phyloP scores from a whole-genome alignment of 352 stramenopile species.

The Phytopythium sindhum region DNA sequence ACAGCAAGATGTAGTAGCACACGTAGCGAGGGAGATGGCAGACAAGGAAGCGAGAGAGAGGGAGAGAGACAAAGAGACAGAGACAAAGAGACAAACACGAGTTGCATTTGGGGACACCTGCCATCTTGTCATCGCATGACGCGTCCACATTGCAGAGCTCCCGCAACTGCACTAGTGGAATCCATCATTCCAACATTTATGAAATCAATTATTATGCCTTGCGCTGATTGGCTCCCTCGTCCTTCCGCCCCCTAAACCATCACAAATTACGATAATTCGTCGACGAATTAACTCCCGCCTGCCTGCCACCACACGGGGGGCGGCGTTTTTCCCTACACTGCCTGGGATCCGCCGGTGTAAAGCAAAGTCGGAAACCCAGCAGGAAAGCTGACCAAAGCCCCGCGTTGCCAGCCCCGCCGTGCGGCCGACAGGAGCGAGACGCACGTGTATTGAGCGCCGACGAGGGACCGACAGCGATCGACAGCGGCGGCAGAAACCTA shows the following conservation, averaged over 20 bases:
- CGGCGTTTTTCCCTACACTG: too few species aligned
- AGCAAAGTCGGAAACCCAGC: too few species aligned
- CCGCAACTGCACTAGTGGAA: too few species aligned
- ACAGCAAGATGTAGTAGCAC: not conserved
- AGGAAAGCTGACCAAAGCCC: not conserved
- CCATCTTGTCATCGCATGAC: not conserved
- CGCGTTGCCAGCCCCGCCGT: not conserved
- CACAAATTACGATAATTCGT: not conserved
- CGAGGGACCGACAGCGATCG: not conserved
- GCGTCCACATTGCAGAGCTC: not conserved
- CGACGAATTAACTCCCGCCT: not conserved
- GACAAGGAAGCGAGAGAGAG: not conserved
- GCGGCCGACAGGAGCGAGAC: not conserved
- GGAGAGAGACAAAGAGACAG: not conserved
- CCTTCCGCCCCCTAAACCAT: not conserved
- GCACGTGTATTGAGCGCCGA: not conserved
- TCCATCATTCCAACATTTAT: too few species aligned
- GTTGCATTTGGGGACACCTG: constrained; percentile 1
- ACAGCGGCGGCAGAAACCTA: not conserved
- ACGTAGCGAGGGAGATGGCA: not conserved
- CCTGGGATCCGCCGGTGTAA: too few species aligned
- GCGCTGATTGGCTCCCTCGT: not conserved
- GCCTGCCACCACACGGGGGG: not conserved
- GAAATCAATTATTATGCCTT: not conserved
- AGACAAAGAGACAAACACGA: not conserved